phyloP scores from a whole-genome alignment of 2,329 filamentous ascomycete species.

The Fusarium marasasianum region DNA sequence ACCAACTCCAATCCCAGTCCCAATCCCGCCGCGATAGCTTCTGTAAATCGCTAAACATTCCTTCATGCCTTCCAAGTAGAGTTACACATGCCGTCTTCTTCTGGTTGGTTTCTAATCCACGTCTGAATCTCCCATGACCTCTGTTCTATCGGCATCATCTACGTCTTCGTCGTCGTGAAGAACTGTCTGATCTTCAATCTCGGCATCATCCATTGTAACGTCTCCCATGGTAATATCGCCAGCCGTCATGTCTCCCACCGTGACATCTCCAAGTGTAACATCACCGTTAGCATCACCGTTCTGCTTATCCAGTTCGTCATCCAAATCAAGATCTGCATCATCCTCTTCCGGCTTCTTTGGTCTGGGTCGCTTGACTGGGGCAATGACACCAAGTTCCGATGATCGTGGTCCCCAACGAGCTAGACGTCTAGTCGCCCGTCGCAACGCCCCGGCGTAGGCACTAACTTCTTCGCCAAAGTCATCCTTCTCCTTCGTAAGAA shows the following conservation, averaged over 20 bases:
- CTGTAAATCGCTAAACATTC: slow-evolving; percentile 27
- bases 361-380: slow-evolving; percentile 55
- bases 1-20: slow-evolving; percentile 28
- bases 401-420: slow-evolving; percentile 69
- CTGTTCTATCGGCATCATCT: slow-evolving; percentile 54
- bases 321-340: slow-evolving; percentile 40
- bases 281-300: slow-evolving; percentile 49
- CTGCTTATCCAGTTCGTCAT: slow-evolving; percentile 40
- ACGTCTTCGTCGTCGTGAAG: slow-evolving; percentile 56
- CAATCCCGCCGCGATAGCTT: slow-evolving; percentile 10
- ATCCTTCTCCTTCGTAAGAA: slow-evolving; percentile 69
- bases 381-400: slow-evolving; percentile 58
- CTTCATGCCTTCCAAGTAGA: slow-evolving; percentile 14
- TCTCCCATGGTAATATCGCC: slow-evolving; percentile 48
- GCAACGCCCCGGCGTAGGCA: slow-evolving; percentile 72
- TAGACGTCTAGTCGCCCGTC: slow-evolving; percentile 71
- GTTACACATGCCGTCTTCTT: slow-evolving; percentile 8
- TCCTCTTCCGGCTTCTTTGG: slow-evolving; percentile 41
- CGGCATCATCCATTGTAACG: slow-evolving; percentile 61
- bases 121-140: slow-evolving; percentile 50
- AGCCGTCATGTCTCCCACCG: slow-evolving; percentile 45
- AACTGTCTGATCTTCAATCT: slow-evolving; percentile 59
- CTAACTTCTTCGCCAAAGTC: slow-evolving; percentile 81
- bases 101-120: slow-evolving; percentile 36
- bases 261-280: slow-evolving; percentile 52